Conservation (phyloP, 163 green algal genomes). For the Picocystis sp. region DNA sequence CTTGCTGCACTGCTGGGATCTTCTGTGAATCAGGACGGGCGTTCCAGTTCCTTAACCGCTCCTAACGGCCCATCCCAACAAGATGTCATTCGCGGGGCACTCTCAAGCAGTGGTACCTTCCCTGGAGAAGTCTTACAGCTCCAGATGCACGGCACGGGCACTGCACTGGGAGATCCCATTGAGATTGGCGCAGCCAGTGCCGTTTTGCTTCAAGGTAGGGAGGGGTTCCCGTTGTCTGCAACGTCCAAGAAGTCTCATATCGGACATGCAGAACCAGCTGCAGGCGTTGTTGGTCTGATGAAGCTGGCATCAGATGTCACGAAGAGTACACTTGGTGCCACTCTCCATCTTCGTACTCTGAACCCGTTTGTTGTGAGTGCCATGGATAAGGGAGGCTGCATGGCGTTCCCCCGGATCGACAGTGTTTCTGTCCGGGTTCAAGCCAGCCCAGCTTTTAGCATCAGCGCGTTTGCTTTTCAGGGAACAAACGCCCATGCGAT, state of each 20-base stretch:
- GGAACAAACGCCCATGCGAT: slow-evolving; percentile 41
- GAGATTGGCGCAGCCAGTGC: slow-evolving; percentile 37
- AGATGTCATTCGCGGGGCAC: slow-evolving; percentile 37
- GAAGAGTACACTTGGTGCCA: not conserved
- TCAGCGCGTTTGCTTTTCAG: slow-evolving; percentile 69
- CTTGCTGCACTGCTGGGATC: slow-evolving; percentile 15
- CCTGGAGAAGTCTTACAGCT: slow-evolving; percentile 19
- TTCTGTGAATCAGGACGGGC: slow-evolving; percentile 47
- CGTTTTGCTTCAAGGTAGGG: too few relatives aligned
- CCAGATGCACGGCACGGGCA: slow-evolving; percentile 64
- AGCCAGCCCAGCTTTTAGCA: not conserved
- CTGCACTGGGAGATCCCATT: slow-evolving; percentile 48
- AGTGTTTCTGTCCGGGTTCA: too few relatives aligned
- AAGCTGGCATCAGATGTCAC: not conserved
- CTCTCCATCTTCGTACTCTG: not conserved
- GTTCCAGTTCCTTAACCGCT: slow-evolving; percentile 44
- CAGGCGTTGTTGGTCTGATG: slow-evolving; percentile 17
- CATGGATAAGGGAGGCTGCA: not conserved
- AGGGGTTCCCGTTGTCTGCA: not conserved
- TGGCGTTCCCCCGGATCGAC: too few relatives aligned
- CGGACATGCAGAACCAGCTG: slow-evolving; percentile 33
- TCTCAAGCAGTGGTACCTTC: slow-evolving; percentile 21
- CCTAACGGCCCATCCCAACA: slow-evolving; percentile 46
- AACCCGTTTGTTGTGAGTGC: not conserved
- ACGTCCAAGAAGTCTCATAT: slow-evolving; percentile 13